These are phyloP conservation scores for Torulaspora microellipsoides DNA, from an alignment of 805 yeast species.

Conservation along the genomic window DNA sequence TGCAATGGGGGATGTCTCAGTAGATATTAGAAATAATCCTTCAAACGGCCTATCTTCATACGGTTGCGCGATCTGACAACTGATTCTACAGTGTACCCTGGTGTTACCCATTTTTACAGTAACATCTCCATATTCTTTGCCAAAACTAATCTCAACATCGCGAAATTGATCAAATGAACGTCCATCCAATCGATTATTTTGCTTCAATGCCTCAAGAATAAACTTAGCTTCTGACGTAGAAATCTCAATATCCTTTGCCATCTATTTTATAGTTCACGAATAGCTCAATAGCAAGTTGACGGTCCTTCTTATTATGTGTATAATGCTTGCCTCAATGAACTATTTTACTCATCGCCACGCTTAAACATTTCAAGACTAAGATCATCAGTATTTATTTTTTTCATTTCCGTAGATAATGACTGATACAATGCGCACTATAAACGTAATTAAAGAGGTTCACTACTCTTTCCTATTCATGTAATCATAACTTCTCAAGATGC, in stretches of 20 bases:
- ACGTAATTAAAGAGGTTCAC: too few relatives aligned
- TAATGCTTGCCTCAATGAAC: too few relatives aligned
- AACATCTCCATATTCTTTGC: conserved; percentile 74
- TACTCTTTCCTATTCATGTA: too few relatives aligned
- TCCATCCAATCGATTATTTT: conserved; percentile 63
- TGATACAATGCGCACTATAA: too few relatives aligned
- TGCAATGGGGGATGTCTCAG: conserved; percentile 89
- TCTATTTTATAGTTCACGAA: conserved; percentile 18
- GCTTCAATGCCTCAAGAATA: conserved; percentile 56
- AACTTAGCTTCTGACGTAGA: conserved; percentile 62
- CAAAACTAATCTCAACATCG: conserved; percentile 57
- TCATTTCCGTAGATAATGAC: too few relatives aligned
- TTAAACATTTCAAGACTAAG: too few relatives aligned
- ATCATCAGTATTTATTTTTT: too few relatives aligned
- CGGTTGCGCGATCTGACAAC: conserved; percentile 74
- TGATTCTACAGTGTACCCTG: conserved; percentile 44
- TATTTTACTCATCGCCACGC: too few relatives aligned
- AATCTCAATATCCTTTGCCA: conserved; percentile 60
- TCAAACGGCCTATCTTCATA: conserved; percentile 91
- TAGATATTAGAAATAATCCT: conserved; percentile 76
- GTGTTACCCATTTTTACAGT: conserved; percentile 77
- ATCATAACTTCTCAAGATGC: too few relatives aligned
- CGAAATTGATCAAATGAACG: conserved; percentile 63
- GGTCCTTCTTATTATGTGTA: too few relatives aligned
- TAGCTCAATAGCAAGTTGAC: too few relatives aligned